Conservation (phyloP, 1,284 basidiomycete genomes). For the Cryptococcus deneoformans region DNA sequence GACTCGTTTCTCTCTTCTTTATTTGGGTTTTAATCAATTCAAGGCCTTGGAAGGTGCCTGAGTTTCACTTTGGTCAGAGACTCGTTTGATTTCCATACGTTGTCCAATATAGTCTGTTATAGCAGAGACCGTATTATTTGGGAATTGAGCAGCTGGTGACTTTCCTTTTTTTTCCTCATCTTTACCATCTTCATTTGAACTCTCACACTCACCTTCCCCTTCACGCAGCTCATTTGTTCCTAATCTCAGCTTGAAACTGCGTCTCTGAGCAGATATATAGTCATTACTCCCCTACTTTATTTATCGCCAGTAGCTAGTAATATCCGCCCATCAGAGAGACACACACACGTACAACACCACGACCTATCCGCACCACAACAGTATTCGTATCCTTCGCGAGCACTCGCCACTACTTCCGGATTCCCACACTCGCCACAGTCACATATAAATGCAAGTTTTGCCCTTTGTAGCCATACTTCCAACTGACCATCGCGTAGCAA, state of each 20-base stretch:
- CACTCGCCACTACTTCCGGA: neutral
- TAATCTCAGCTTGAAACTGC: neutral
- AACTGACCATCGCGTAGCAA: no score
- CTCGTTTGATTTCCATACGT: no score
- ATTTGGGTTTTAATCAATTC: no score
- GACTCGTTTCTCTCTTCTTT: no score
- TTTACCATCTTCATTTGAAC: neutral
- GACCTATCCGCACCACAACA: neutral
- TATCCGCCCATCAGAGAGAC: neutral
- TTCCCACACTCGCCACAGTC: neutral
- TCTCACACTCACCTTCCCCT: neutral
- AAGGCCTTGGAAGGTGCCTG: no score
- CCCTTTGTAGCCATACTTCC: no score
- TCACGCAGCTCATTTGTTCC: no score
- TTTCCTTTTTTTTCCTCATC: neutral
- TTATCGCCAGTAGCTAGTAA: neutral
- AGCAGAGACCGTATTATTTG: no score
- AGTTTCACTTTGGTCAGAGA: no score
- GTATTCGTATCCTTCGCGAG: neutral
- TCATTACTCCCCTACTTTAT: neutral
- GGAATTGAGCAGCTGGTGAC: neutral
- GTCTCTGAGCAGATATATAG: slow-evolving; percentile 1
- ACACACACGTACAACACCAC: neutral
- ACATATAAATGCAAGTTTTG: neutral
- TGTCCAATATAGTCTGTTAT: no score